A percentile compares a stretch with the other conserved stretches of the same genome.
Conservation (phyloP, 2,329 filamentous ascomycete species). For the Aspergillus pseudoterreus region DNA sequence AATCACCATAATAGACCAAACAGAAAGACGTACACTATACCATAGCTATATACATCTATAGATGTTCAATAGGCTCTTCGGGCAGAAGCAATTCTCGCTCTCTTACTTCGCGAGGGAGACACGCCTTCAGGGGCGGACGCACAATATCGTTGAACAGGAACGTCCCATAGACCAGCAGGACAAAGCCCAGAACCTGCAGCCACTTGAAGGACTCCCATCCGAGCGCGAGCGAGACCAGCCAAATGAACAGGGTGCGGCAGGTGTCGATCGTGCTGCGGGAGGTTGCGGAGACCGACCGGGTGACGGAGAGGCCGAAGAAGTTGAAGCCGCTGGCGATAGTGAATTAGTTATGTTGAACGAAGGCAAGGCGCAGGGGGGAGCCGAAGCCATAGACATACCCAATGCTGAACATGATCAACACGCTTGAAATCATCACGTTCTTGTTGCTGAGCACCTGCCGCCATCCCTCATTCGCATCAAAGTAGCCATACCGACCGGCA, state of each 20-base stretch:
- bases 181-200: slow-evolving; percentile 88
- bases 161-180: slow-evolving; percentile 87
- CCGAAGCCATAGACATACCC: slow-evolving; percentile 58
- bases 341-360: not conserved
- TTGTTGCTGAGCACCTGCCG: slow-evolving; percentile 71
- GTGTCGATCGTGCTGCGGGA: slow-evolving; percentile 96
- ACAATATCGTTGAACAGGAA: slow-evolving; percentile 95
- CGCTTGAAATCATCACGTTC: slow-evolving; percentile 68
- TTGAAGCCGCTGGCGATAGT: slow-evolving; percentile 74
- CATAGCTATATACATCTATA: slow-evolving; percentile 20
- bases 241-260: slow-evolving; percentile 91
- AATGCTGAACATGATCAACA: slow-evolving; percentile 96
- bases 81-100: slow-evolving; percentile 61
- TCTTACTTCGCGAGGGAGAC: slow-evolving; percentile 53
- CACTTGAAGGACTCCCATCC: slow-evolving; percentile 98
- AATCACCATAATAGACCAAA: not conserved
- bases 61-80: slow-evolving; percentile 80
- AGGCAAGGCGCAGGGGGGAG: slow-evolving; percentile 6
- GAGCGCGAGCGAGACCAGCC: slow-evolving; percentile 86
- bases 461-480: slow-evolving; percentile 84
- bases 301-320: slow-evolving; percentile 95
- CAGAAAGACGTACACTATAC: not conserved
- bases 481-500: slow-evolving; percentile 73
- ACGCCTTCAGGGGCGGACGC: slow-evolving; percentile 71
- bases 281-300: slow-evolving; percentile 82